Conservation (phyloP, 2,329 filamentous ascomycete species). For the Rhynchosporium graminicola region DNA sequence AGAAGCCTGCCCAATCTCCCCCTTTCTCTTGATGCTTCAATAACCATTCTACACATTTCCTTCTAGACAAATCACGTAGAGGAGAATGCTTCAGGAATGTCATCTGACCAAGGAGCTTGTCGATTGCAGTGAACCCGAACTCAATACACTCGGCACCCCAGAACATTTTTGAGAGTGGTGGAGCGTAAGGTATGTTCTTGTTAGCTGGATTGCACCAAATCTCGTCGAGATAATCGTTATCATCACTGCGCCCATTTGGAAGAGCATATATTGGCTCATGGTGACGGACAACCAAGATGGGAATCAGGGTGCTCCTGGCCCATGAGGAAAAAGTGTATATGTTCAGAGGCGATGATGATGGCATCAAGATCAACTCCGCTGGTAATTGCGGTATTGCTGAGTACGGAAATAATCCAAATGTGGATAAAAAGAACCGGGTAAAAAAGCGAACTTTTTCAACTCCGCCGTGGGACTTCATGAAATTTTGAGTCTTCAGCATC, state of each 20-base stretch:
- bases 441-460: constrained; percentile 37
- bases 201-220: constrained; percentile 7
- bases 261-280: constrained; percentile 39
- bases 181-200: constrained; percentile 11
- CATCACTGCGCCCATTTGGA: constrained; percentile 31
- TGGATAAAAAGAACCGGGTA: constrained; percentile 14
- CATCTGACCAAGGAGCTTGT: background rate
- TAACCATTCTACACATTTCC: constrained; percentile 38
- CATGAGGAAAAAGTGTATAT: constrained; percentile 40
- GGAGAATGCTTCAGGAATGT: constrained; percentile 1
- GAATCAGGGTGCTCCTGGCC: constrained; percentile 34
- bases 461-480: constrained; percentile 37
- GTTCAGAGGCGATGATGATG: constrained; percentile 35
- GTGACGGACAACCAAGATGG: constrained; percentile 36
- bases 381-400: constrained; percentile 40
- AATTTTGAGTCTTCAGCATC: constrained; percentile 34
- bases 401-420: constrained; percentile 42
- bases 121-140: too few species aligned
- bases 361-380: constrained; percentile 41
- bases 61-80: constrained; percentile 26
- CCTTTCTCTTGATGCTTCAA: constrained; percentile 39
- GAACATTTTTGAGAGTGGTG: constrained; percentile 24
- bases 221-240: constrained; percentile 38
- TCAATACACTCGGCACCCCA: too few species aligned
- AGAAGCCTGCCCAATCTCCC: constrained; percentile 40